phyloP scores from a whole-genome alignment of 108 stramenopile species.

The Discostella stelligeroides region DNA sequence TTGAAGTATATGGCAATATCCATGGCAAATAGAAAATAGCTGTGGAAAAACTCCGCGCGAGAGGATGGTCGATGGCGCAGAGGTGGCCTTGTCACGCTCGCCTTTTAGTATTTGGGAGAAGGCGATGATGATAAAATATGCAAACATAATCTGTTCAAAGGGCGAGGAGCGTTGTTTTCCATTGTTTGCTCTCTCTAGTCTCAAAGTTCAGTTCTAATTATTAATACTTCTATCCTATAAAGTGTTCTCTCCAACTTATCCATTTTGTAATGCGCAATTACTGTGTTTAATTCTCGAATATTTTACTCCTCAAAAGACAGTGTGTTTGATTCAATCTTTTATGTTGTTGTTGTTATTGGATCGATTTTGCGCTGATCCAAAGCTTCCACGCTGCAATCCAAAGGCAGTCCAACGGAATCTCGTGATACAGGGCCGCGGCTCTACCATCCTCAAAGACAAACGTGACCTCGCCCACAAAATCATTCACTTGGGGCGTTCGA shows the following conservation, averaged over 20 bases:
- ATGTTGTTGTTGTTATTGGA: neutral
- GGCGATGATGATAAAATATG: too few relatives aligned
- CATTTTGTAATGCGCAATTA: neutral
- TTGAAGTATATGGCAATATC: constrained; percentile 78
- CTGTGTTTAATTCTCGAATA: too few relatives aligned
- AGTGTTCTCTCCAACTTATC: neutral
- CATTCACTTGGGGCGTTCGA: neutral
- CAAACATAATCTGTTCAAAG: too few relatives aligned
- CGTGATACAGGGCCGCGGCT: neutral
- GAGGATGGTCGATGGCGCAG: too few relatives aligned
- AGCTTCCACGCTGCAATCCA: neutral
- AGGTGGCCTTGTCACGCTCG: too few relatives aligned
- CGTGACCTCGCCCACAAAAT: neutral
- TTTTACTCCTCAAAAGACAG: too few relatives aligned
- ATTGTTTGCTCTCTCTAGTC: too few relatives aligned
- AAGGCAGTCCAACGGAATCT: neutral
- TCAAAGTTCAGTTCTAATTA: too few relatives aligned
- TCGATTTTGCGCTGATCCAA: neutral
- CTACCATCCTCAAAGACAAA: neutral
- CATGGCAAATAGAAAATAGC: constrained; percentile 69
- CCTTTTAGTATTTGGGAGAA: too few relatives aligned
- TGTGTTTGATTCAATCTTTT: neutral
- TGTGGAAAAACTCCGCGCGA: too few relatives aligned
- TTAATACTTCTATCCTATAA: neutral
- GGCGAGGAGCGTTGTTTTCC: too few relatives aligned